Conservation (phyloP, 2,329 filamentous ascomycete species). For the Fusarium devonianum region DNA sequence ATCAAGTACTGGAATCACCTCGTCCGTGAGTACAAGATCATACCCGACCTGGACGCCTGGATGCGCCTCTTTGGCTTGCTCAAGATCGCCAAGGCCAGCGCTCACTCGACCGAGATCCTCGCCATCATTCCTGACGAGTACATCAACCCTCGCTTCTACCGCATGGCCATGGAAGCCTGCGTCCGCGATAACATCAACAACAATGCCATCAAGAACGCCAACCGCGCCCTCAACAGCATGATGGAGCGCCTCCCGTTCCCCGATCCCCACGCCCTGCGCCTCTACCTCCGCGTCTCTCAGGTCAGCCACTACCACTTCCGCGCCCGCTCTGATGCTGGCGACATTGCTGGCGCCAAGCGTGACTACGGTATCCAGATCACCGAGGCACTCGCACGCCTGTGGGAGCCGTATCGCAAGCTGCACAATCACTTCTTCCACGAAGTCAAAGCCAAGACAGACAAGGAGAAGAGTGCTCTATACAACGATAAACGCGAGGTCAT, state of each 20-base stretch:
- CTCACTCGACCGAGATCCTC: slow-evolving; percentile 66
- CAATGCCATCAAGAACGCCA: slow-evolving; percentile 71
- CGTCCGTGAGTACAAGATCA: slow-evolving; percentile 65
- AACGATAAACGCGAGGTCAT: slow-evolving; percentile 52
- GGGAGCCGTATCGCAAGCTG: slow-evolving; percentile 55
- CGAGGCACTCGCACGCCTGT: slow-evolving; percentile 58
- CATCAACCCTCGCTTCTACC: slow-evolving; percentile 64
- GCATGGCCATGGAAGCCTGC: slow-evolving; percentile 77
- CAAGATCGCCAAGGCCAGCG: slow-evolving; percentile 70
- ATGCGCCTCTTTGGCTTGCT: slow-evolving; percentile 72
- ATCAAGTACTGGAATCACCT: slow-evolving; percentile 80
- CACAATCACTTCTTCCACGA: slow-evolving; percentile 48
- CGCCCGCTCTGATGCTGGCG: slow-evolving; percentile 40
- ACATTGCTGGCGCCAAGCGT: slow-evolving; percentile 47
- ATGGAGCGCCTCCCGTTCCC: slow-evolving; percentile 47
- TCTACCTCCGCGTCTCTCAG: slow-evolving; percentile 65
- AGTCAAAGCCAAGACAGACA: slow-evolving; percentile 32
- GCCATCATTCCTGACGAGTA: slow-evolving; percentile 56
- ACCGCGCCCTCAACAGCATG: slow-evolving; percentile 72
- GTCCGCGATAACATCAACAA: slow-evolving; percentile 77
- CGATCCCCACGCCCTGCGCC: slow-evolving; percentile 59
- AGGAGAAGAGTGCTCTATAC: slow-evolving; percentile 41
- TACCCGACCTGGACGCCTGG: slow-evolving; percentile 77
- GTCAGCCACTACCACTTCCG: slow-evolving; percentile 53
- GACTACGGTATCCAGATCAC: slow-evolving; percentile 60